These are phyloP conservation scores for Rhizophora apiculata DNA, from an alignment of 345 rosid species.

Conservation along the genomic window DNA sequence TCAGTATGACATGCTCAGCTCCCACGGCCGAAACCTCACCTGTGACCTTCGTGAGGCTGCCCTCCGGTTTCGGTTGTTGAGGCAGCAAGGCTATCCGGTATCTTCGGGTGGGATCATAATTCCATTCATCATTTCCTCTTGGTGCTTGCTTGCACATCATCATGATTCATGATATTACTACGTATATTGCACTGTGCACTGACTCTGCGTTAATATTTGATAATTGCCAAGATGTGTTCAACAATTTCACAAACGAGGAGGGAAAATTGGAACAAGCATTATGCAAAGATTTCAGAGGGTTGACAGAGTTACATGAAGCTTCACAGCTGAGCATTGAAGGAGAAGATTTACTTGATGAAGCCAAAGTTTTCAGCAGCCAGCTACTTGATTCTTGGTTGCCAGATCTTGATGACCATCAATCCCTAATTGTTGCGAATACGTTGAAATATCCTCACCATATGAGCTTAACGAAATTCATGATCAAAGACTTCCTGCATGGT, in stretches of 20 bases:
- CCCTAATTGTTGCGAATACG: slow-evolving; percentile 15
- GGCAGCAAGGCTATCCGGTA: slow-evolving; percentile 2
- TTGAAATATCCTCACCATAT: slow-evolving; percentile 36
- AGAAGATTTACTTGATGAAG: slow-evolving; percentile 39
- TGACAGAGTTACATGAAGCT: slow-evolving; percentile 49
- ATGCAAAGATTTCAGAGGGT: neutral
- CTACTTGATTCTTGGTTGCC: slow-evolving; percentile 12
- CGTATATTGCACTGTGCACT: no score
- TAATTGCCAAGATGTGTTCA: neutral
- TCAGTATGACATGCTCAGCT: neutral
- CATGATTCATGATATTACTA: no score
- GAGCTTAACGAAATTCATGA: slow-evolving; percentile 32
- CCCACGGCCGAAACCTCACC: neutral
- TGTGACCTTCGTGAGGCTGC: slow-evolving; percentile 23
- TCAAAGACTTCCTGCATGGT: slow-evolving; percentile 11
- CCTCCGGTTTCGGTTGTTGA: slow-evolving; percentile 7
- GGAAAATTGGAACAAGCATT: neutral
- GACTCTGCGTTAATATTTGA: no score
- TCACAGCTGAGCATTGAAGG: slow-evolving; percentile 39
- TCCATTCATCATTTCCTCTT: no score
- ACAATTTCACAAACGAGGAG: neutral
- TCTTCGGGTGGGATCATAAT: neutral
- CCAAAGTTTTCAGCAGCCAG: slow-evolving; percentile 17
- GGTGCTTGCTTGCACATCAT: no score
- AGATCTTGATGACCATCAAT: slow-evolving; percentile 12